phyloP scores from a whole-genome alignment of 768 basidiomycete species.

The Lactarius akahatsu region DNA sequence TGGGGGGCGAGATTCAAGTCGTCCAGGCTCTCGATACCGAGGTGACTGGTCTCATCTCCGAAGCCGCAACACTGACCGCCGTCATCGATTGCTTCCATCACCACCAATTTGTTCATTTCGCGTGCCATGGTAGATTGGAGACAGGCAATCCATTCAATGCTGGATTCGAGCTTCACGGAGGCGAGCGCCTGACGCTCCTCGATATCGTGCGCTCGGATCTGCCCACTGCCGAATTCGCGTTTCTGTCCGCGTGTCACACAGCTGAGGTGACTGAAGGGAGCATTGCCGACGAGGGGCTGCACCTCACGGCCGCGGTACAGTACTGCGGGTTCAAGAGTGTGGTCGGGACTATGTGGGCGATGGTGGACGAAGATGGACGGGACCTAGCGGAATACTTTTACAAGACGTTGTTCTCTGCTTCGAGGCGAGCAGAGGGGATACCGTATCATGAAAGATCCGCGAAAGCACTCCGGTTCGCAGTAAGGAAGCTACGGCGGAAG shows the following conservation, averaged over 20 bases:
- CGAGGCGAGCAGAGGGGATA: neutral
- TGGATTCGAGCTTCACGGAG: slow-evolving; percentile 4
- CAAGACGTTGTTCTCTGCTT: neutral
- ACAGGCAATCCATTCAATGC: neutral
- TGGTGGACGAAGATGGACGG: neutral
- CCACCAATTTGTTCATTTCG: slow-evolving; percentile 6
- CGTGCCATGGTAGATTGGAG: slow-evolving; percentile 10
- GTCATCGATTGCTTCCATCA: neutral
- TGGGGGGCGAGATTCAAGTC: neutral
- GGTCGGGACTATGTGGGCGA: slow-evolving; percentile 9
- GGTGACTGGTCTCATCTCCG: neutral
- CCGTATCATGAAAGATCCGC: neutral
- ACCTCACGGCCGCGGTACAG: neutral
- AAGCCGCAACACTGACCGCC: neutral
- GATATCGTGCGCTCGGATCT: neutral
- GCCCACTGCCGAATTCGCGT: neutral
- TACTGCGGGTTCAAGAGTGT: slow-evolving; percentile 2
- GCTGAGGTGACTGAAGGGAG: neutral
- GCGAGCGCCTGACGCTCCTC: neutral
- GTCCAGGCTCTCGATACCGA: neutral
- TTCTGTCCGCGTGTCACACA: slow-evolving; percentile 11
- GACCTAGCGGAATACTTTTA: neutral
- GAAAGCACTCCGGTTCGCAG: neutral
- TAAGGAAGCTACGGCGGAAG: neutral
- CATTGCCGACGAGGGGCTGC: neutral